Evolutionary conservation across 75 land plant genomes (phyloP).

Genomic region (Cryptomeria japonica): DNA sequence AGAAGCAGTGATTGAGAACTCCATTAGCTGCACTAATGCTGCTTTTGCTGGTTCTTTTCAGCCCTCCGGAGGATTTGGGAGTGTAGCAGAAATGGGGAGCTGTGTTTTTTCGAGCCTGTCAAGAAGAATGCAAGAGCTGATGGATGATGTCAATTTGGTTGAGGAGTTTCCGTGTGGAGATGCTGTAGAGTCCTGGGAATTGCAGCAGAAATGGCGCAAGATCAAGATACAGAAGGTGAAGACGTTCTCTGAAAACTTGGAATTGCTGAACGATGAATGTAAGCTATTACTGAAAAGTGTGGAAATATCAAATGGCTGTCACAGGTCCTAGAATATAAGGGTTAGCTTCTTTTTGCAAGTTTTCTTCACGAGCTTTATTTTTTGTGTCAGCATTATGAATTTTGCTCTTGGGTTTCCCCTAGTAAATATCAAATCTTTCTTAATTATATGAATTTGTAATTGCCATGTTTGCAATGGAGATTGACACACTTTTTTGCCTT

Average conservation of each 20-base stretch:
- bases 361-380: too few relatives aligned
- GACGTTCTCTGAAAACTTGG: neutral
- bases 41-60: neutral
- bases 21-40: neutral
- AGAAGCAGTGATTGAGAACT: neutral
- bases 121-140: neutral
- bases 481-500: too few relatives aligned
- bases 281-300: neutral
- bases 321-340: neutral
- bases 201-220: constrained; percentile 4
- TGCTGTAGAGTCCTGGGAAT: neutral
- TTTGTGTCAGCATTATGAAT: too few relatives aligned
- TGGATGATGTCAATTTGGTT: neutral
- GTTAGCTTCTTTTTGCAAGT: too few relatives aligned
- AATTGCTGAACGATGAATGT: neutral
- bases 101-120: neutral
- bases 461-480: too few relatives aligned
- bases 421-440: too few relatives aligned
- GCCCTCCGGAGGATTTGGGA: neutral
- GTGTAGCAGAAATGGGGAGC: neutral
- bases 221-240: neutral
- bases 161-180: neutral
- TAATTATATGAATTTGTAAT: too few relatives aligned
- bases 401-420: too few relatives aligned
- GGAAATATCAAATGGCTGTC: neutral